phyloP scores from a whole-genome alignment of 257 asterid genomes.

The Catharanthus roseus region DNA sequence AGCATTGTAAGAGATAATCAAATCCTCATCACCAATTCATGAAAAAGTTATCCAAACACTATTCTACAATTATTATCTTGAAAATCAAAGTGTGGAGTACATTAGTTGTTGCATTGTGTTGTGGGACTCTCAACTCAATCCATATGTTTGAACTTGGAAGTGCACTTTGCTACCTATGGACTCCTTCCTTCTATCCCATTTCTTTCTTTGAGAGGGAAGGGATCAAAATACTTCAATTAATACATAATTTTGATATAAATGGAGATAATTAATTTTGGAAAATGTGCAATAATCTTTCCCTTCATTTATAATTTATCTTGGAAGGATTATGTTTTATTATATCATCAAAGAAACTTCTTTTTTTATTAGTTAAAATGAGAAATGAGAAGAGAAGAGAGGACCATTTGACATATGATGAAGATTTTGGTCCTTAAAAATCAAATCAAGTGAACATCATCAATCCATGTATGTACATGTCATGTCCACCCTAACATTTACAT shows the following conservation, averaged over 20 bases:
- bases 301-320: too few relatives aligned
- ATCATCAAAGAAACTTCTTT: too few relatives aligned
- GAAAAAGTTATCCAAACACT: not conserved
- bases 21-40: not conserved
- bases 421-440: slow-evolving; percentile 5
- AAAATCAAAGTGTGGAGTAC: not conserved
- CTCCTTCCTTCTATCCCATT: not conserved
- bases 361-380: too few relatives aligned
- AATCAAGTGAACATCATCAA: not conserved
- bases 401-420: not conserved
- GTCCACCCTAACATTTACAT: not conserved
- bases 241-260: not conserved
- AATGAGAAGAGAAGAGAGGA: not conserved
- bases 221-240: not conserved
- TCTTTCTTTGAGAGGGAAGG: too few relatives aligned
- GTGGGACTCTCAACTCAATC: too few relatives aligned
- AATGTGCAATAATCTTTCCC: not conserved
- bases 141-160: too few relatives aligned
- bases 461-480: too few relatives aligned
- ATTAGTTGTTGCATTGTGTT: not conserved
- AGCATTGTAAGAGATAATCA: slow-evolving; percentile 19
- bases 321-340: too few relatives aligned
- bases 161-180: too few relatives aligned
- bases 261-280: too few relatives aligned
- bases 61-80: not conserved